A percentile compares a stretch with the other conserved stretches of the same genome.
phyloP scores from a whole-genome alignment of 129 eudicot genomes.

The Flaveria linearis region DNA sequence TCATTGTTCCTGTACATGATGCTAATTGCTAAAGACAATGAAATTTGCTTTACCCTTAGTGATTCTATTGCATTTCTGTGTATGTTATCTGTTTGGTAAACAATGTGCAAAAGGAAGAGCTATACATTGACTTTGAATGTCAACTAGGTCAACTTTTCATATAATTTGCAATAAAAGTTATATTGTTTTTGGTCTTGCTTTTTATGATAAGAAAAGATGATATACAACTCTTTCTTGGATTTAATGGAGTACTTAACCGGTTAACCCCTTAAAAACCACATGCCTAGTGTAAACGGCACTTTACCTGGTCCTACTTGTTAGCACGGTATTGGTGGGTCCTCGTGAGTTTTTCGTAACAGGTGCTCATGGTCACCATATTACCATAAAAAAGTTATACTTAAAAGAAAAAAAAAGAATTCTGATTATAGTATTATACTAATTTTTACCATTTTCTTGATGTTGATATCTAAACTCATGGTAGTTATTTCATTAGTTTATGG shows the following conservation, averaged over 20 bases:
- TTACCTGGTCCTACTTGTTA: neutral
- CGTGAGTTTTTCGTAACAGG: neutral
- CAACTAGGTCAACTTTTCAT: neutral
- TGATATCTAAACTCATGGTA: conserved; percentile 20
- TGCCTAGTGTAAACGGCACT: neutral
- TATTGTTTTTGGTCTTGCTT: neutral
- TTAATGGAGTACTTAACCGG: neutral
- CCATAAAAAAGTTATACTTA: neutral
- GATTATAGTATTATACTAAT: neutral
- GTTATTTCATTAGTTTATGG: neutral
- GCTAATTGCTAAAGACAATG: conserved; percentile 10
- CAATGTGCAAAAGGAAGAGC: neutral
- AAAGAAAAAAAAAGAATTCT: conserved; percentile 12
- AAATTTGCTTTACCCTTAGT: neutral
- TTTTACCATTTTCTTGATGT: conserved; percentile 17
- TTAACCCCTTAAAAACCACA: neutral
- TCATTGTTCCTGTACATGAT: conserved; percentile 21
- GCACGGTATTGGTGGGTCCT: neutral
- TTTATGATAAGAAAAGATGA: neutral
- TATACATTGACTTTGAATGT: conserved; percentile 8
- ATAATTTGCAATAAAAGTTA: neutral
- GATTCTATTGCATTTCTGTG: no score
- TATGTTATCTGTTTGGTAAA: no score
- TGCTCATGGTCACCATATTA: neutral
- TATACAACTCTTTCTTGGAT: conserved; percentile 1